phyloP scores from a whole-genome alignment of 148 eudicot species.

The Chenopodium formosanum region DNA sequence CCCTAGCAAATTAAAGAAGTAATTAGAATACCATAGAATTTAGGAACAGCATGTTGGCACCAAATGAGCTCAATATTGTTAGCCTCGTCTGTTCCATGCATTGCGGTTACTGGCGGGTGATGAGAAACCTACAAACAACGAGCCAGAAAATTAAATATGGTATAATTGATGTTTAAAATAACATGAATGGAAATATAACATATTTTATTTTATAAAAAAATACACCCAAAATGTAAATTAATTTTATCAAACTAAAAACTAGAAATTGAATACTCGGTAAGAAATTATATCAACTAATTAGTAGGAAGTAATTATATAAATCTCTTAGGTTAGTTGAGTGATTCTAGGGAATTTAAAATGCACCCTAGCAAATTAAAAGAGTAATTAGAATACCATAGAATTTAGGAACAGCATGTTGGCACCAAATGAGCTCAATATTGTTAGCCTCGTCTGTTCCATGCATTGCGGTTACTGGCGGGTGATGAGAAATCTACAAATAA shows the following conservation, averaged over 20 bases:
- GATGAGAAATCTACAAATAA: slow-evolving; percentile 69
- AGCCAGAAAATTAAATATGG: neutral
- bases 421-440: slow-evolving; percentile 63
- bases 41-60: slow-evolving; percentile 63
- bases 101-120: slow-evolving; percentile 74
- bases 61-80: slow-evolving; percentile 54
- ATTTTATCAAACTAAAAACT: too few relatives aligned
- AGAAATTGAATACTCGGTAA: too few relatives aligned
- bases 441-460: slow-evolving; percentile 68
- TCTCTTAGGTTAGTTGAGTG: too few relatives aligned
- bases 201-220: too few relatives aligned
- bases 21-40: slow-evolving; percentile 24
- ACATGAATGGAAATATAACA: too few relatives aligned
- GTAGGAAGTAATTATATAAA: too few relatives aligned
- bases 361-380: too few relatives aligned
- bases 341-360: too few relatives aligned
- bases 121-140: slow-evolving; percentile 60
- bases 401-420: slow-evolving; percentile 55
- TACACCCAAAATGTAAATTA: too few relatives aligned
- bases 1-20: too few relatives aligned
- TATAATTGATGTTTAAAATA: too few relatives aligned
- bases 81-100: slow-evolving; percentile 70
- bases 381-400: slow-evolving; percentile 18
- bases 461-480: slow-evolving; percentile 70
- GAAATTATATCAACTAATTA: too few relatives aligned